Conservation (phyloP, 139 green algal genomes). For the Diplosphaera chodatii region DNA sequence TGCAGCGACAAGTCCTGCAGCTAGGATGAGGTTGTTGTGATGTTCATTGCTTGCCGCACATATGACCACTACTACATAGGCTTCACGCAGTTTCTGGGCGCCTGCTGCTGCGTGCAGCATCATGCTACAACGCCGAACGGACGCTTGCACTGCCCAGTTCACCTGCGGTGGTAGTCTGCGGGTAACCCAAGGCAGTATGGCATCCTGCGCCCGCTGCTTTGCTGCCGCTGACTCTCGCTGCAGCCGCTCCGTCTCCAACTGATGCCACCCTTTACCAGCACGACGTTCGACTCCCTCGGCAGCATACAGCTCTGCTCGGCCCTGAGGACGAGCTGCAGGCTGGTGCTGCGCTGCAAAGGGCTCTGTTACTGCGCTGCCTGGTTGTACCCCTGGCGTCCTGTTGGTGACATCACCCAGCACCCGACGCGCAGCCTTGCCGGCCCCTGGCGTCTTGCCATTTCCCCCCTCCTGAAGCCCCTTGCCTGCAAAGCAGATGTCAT, state of each 20-base stretch:
- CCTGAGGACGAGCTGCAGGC: background rate
- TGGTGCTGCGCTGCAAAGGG: background rate
- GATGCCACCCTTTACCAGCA: slow-evolving; percentile 5
- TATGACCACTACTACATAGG: background rate
- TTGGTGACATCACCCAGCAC: background rate
- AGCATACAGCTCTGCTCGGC: slow-evolving; percentile 7
- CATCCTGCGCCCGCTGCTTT: background rate
- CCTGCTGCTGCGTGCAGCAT: too few species aligned
- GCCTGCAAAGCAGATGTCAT: too few species aligned
- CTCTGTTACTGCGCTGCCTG: background rate
- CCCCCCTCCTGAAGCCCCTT: too few species aligned
- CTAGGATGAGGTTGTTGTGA: too few species aligned
- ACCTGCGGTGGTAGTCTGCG: background rate
- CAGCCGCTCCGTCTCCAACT: slow-evolving; percentile 10
- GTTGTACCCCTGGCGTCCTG: background rate
- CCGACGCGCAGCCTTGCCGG: background rate
- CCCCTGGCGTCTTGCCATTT: background rate
- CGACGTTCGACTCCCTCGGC: slow-evolving; percentile 1
- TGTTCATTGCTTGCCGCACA: background rate
- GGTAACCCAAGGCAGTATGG: background rate
- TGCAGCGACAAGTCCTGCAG: background rate
- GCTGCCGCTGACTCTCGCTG: background rate
- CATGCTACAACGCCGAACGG: too few species aligned
- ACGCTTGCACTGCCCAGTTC: background rate
- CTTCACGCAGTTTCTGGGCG: too few species aligned